A percentile compares a stretch with the other conserved stretches of the same genome.
These are phyloP conservation scores for Mycena vitilis DNA, from an alignment of 768 basidiomycete species.

Conservation along the genomic window DNA sequence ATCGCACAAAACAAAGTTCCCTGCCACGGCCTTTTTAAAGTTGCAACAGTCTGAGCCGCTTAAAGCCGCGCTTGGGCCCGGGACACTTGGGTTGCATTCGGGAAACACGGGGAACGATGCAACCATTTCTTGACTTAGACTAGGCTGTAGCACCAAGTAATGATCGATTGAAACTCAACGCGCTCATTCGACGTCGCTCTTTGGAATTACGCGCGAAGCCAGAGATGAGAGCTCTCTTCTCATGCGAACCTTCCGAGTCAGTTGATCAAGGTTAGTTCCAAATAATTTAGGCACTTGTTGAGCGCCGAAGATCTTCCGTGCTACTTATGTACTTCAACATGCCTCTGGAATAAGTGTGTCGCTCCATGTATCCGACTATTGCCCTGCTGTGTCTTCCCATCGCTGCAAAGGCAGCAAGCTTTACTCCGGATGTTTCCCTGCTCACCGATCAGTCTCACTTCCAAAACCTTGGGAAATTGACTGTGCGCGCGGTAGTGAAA, in stretches of 20 bases:
- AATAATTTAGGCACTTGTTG: slow-evolving; percentile 1
- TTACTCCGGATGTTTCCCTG: slow-evolving; percentile 33
- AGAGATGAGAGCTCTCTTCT: neutral
- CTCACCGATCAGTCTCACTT: slow-evolving; percentile 34
- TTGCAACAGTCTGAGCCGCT: too few relatives aligned
- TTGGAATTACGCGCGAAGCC: neutral
- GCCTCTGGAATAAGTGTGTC: neutral
- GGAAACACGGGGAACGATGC: too few relatives aligned
- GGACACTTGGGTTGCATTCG: too few relatives aligned
- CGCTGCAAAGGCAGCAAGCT: slow-evolving; percentile 26
- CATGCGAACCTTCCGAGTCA: slow-evolving; percentile 9
- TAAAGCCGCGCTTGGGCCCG: too few relatives aligned
- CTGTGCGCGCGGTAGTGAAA: slow-evolving; percentile 32
- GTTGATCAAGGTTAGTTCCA: slow-evolving; percentile 17
- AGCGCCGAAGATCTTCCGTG: slow-evolving; percentile 19
- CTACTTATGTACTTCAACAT: slow-evolving; percentile 6
- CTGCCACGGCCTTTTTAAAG: too few relatives aligned
- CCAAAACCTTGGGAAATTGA: slow-evolving; percentile 15
- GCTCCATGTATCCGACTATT: slow-evolving; percentile 14
- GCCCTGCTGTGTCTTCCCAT: slow-evolving; percentile 5
- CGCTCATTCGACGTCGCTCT: too few relatives aligned
- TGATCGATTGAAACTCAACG: too few relatives aligned
- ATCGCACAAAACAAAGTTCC: too few relatives aligned
- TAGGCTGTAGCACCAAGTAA: too few relatives aligned
- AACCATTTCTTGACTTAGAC: too few relatives aligned